Base-by-base conservation (phyloP, 2,329 filamentous ascomycete species). In the Macrophomina tecta region DNA sequence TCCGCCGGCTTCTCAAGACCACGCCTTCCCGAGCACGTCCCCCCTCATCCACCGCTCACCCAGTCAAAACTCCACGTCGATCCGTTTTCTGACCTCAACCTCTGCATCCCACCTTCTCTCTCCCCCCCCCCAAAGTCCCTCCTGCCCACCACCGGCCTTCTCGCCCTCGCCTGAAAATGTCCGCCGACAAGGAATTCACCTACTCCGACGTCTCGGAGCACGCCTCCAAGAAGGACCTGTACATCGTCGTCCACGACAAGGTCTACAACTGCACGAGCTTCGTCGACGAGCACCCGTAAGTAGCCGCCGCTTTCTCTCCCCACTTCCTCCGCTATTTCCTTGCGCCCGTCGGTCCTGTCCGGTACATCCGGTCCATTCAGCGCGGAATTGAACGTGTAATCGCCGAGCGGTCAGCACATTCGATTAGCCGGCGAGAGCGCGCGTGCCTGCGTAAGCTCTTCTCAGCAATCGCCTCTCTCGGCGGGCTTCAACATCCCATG, bases 241-340 rank as follows among this genome's bases (percentile, higher is more conserved):
- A 87, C 84, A 80, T 97, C 76, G 90, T 97, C 70, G 89, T 99
- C 75, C 92, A 98, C 84, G 94, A 97, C 82, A 97, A 97, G 86
- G 90, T 99, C 84, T 99, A 98, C 88, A 88, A 98, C 81, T 82
- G 85, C 78, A 87, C 89, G 76, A 91, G 90, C 81, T 99, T 99
- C 82, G 85, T 98, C 73, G 94, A 98, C 79, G 95, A 99, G 89
- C 95, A 99, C 82, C 95, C 95, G 88, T 90, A 88, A 72, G 87
- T 87, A 45, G 45, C 55, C 36, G 5, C 46, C 3, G n/a, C 36
- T 11, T 30, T 42, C 3, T 16, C 32, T 36, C 51, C 7, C 4
- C n/a, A 8, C 42, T 40, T 16, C 18, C 11, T 45, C 56, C 36
- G 14, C 38, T 23, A 38, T 46, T 23, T 14, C 56, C 28, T 28